Conservation (phyloP, 139 green algal genomes). For the Tetradesmus lagerheimii region DNA sequence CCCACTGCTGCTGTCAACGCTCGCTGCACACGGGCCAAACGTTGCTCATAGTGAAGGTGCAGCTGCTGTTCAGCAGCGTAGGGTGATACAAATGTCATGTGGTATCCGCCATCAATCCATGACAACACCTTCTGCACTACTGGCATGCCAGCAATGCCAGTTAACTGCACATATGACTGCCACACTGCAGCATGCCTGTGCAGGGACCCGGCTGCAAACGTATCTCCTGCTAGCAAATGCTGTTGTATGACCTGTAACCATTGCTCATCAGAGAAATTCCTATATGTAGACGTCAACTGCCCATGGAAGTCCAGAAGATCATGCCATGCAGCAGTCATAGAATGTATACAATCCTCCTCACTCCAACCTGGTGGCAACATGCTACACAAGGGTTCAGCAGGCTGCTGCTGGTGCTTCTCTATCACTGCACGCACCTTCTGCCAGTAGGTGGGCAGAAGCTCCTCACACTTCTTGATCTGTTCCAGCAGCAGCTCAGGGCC, state of each 20-base stretch:
- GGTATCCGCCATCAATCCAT: slow-evolving; percentile 9
- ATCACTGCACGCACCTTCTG: too few species aligned
- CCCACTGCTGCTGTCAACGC: neutral
- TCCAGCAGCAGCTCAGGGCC: too few species aligned
- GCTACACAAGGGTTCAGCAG: neutral
- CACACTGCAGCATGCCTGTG: slow-evolving; percentile 1
- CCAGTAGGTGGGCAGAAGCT: too few species aligned
- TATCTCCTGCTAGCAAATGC: slow-evolving; percentile 13
- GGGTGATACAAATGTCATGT: neutral
- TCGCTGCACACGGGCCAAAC: neutral
- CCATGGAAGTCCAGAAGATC: neutral
- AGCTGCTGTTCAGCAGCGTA: neutral
- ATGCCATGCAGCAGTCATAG: slow-evolving; percentile 16
- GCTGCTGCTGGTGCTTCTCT: neutral
- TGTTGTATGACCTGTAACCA: slow-evolving; percentile 16
- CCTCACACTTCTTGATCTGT: too few species aligned
- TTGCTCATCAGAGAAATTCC: neutral
- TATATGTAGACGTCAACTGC: neutral
- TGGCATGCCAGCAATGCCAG: neutral
- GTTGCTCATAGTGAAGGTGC: slow-evolving; percentile 17
- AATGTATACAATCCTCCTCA: neutral
- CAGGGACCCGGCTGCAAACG: slow-evolving; percentile 10
- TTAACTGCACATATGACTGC: neutral
- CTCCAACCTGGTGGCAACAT: slow-evolving; percentile 2
- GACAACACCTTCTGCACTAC: slow-evolving; percentile 3